Evolutionary conservation across 2,329 filamentous ascomycete genomes (phyloP).

Genomic region (Magnaporthiopsis rhizophila): DNA sequence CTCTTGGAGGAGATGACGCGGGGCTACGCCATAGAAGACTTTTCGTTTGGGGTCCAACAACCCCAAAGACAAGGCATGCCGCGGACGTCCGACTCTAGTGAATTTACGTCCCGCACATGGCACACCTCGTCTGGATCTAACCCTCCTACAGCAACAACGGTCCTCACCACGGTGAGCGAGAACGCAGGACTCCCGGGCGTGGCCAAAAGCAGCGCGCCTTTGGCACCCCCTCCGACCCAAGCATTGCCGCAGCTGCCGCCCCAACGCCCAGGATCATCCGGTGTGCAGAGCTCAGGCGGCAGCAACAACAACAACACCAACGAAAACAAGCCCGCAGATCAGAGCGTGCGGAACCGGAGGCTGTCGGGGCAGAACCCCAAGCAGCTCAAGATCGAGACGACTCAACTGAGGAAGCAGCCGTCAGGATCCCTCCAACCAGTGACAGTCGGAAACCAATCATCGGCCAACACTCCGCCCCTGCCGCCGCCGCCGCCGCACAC

Average conservation of each 20-base stretch:
- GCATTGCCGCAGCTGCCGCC: slow-evolving; percentile 37
- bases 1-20: slow-evolving; percentile 82
- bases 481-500: slow-evolving; percentile 11
- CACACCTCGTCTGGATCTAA: slow-evolving; percentile 72
- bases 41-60: slow-evolving; percentile 63
- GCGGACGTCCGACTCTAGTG: slow-evolving; percentile 75
- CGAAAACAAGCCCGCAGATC: slow-evolving; percentile 10
- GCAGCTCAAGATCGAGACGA: slow-evolving; percentile 83
- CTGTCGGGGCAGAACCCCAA: slow-evolving; percentile 74
- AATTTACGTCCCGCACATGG: slow-evolving; percentile 69
- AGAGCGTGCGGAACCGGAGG: slow-evolving; percentile 64
- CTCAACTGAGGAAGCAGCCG: slow-evolving; percentile 23
- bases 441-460: neutral
- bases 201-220: slow-evolving; percentile 19
- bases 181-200: slow-evolving; percentile 24
- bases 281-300: slow-evolving; percentile 15
- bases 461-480: slow-evolving; percentile 9
- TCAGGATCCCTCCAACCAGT: slow-evolving; percentile 8
- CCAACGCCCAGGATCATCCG: slow-evolving; percentile 25
- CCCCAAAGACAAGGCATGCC: slow-evolving; percentile 59
- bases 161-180: slow-evolving; percentile 67
- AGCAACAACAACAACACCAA: slow-evolving; percentile 7
- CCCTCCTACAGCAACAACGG: slow-evolving; percentile 58
- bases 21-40: slow-evolving; percentile 75
- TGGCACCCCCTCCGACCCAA: slow-evolving; percentile 41